Evolutionary conservation across 2,329 filamentous ascomycete genomes (phyloP).

Genomic region (Drechslerella stenobrocha): DNA sequence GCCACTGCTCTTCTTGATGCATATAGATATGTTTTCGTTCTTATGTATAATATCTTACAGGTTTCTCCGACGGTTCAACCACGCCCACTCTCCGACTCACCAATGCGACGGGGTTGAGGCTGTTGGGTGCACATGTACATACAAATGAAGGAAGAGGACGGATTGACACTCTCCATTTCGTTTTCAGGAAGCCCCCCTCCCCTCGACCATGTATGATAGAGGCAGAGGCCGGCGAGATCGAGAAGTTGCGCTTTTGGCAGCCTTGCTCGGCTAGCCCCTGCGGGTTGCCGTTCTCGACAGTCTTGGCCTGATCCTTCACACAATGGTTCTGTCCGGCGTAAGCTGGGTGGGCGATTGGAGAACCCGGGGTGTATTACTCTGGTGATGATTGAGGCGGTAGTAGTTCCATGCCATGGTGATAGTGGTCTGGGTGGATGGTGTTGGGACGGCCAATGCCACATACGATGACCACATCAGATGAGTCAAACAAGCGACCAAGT

Average conservation of each 20-base stretch:
- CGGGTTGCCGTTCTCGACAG: conserved; percentile 19
- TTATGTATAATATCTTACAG: conserved; percentile 43
- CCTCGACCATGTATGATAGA: too few species aligned
- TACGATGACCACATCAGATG: conserved; percentile 44
- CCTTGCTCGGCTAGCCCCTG: conserved; percentile 18
- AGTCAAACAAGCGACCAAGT: conserved; percentile 43
- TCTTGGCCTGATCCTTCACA: conserved; percentile 46
- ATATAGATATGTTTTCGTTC: conserved; percentile 38
- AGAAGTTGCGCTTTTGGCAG: conserved; percentile 35
- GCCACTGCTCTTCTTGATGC: conserved; percentile 18
- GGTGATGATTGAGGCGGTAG: conserved; percentile 1
- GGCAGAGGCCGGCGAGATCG: too few species aligned
- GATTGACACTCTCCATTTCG: neutral
- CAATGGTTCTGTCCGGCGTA: neutral
- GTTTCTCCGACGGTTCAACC: neutral
- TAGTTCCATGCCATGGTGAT: too few species aligned
- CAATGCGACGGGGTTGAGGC: too few species aligned
- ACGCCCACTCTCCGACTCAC: too few species aligned
- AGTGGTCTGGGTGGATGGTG: neutral
- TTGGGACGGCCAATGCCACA: neutral
- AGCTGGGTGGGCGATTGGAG: neutral
- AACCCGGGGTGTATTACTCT: too few species aligned
- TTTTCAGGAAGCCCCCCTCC: neutral
- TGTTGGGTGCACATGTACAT: neutral
- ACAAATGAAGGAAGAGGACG: neutral